Evolutionary conservation across 116 monocot species (phyloP).

Genomic region (Cymodocea nodosa): DNA sequence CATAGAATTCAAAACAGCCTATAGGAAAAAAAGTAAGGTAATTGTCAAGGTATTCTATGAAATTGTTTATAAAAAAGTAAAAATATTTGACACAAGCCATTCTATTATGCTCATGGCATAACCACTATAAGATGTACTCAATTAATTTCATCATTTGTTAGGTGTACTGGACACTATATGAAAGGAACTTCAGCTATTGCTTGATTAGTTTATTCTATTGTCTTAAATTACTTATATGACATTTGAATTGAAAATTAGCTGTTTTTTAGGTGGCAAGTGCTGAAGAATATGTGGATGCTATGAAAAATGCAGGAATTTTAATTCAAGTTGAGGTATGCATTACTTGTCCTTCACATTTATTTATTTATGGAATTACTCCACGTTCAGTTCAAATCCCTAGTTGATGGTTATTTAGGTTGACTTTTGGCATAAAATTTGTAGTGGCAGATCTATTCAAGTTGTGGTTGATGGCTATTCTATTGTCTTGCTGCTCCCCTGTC

Average conservation of each 20-base stretch:
- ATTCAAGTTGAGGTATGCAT: constrained; percentile 46
- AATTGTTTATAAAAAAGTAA: too few relatives aligned
- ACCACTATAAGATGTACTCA: background rate
- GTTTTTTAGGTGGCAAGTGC: constrained; percentile 54
- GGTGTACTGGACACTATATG: background rate
- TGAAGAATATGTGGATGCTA: constrained; percentile 44
- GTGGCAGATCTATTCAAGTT: too few relatives aligned
- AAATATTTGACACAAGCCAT: background rate
- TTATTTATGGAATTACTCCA: too few relatives aligned
- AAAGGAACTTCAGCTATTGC: background rate
- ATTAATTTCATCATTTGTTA: background rate
- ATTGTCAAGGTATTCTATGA: too few relatives aligned
- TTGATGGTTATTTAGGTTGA: too few relatives aligned
- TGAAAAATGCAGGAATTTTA: constrained; percentile 57
- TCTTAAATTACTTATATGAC: background rate
- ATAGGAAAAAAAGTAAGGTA: too few relatives aligned
- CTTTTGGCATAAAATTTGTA: too few relatives aligned
- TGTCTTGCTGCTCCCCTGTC: too few relatives aligned
- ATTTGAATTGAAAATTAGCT: background rate
- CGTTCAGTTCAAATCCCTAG: too few relatives aligned
- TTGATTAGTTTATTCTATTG: background rate
- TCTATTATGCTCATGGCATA: background rate
- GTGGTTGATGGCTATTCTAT: too few relatives aligned
- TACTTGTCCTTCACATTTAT: background rate
- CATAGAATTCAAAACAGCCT: too few relatives aligned